phyloP scores from a whole-genome alignment of 192 early-diverging fungal genomes.

The Coemansia sp. region DNA sequence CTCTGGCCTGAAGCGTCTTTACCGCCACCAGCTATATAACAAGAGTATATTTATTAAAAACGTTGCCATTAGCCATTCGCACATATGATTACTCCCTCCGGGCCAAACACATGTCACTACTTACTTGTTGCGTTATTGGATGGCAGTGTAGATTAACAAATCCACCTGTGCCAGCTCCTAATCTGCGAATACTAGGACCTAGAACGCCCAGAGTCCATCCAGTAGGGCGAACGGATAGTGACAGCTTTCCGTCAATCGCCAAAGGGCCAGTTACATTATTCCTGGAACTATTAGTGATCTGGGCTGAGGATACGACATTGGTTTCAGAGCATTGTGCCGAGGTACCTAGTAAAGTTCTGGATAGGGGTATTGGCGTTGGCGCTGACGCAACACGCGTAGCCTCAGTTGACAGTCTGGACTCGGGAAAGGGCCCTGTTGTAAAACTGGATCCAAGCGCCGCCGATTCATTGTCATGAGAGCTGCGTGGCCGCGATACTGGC shows the following conservation, averaged over 20 bases:
- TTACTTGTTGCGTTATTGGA: slow-evolving; percentile 22
- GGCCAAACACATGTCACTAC: not conserved
- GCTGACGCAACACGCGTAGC: slow-evolving; percentile 22
- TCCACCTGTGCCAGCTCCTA: slow-evolving; percentile 58
- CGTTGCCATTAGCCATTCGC: not conserved
- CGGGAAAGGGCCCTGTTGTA: not conserved
- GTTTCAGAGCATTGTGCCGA: slow-evolving; percentile 9
- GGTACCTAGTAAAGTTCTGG: not conserved
- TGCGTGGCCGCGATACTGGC: not conserved
- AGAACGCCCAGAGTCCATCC: slow-evolving; percentile 42
- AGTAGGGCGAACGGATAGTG: slow-evolving; percentile 34
- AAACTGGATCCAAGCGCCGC: not conserved
- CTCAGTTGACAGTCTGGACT: slow-evolving; percentile 9
- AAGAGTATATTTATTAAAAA: slow-evolving; percentile 11
- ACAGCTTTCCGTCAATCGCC: slow-evolving; percentile 49
- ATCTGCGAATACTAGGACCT: slow-evolving; percentile 31
- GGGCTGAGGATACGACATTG: not conserved
- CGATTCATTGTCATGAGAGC: not conserved
- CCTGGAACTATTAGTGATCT: not conserved
- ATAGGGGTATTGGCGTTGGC: not conserved
- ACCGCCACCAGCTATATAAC: slow-evolving; percentile 44
- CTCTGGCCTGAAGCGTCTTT: slow-evolving; percentile 33
- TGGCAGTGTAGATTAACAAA: slow-evolving; percentile 43
- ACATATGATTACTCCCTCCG: not conserved
- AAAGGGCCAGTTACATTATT: slow-evolving; percentile 5